phyloP scores from a whole-genome alignment of 2,329 filamentous ascomycete species.

The Colletotrichum sp. region DNA sequence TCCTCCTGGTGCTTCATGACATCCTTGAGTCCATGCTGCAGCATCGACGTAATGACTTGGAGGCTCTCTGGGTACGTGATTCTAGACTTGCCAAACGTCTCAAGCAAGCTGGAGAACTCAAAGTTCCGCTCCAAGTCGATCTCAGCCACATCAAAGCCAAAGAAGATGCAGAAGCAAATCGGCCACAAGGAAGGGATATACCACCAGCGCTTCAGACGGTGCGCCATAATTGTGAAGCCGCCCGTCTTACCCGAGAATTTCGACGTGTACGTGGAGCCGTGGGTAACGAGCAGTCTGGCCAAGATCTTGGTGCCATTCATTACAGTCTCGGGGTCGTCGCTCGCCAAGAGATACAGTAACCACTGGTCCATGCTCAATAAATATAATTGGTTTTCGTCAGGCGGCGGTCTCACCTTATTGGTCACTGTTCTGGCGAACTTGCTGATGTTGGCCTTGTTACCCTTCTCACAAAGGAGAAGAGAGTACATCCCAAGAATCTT shows the following conservation, averaged over 20 bases:
- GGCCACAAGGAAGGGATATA: conserved; percentile 84
- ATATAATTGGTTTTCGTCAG: conserved; percentile 20
- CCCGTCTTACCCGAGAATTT: conserved; percentile 86
- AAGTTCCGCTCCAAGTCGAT: conserved; percentile 77
- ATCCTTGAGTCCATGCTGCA: conserved; percentile 82
- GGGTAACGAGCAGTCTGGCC: conserved; percentile 80
- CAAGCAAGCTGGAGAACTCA: conserved; percentile 75
- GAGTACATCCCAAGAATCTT: conserved; percentile 80
- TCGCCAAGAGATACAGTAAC: conserved; percentile 89
- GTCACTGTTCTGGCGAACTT: conserved; percentile 95
- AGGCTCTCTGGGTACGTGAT: conserved; percentile 81
- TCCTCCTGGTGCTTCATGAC: conserved; percentile 68
- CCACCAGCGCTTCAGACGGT: conserved; percentile 88
- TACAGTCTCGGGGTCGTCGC: conserved; percentile 84
- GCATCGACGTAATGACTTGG: conserved; percentile 82
- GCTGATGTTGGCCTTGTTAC: conserved; percentile 71
- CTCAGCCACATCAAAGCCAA: conserved; percentile 79
- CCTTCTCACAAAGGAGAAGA: conserved; percentile 76
- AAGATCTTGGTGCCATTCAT: conserved; percentile 83
- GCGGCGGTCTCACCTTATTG: conserved; percentile 72
- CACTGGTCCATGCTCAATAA: conserved; percentile 60
- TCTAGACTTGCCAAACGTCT: conserved; percentile 72
- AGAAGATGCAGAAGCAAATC: conserved; percentile 86
- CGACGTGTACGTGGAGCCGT: conserved; percentile 80
- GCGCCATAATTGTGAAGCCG: conserved; percentile 85